These are phyloP conservation scores for Ophiocordyceps camponoti-saundersi DNA, from an alignment of 2,329 filamentous ascomycete species.

Conservation along the genomic window DNA sequence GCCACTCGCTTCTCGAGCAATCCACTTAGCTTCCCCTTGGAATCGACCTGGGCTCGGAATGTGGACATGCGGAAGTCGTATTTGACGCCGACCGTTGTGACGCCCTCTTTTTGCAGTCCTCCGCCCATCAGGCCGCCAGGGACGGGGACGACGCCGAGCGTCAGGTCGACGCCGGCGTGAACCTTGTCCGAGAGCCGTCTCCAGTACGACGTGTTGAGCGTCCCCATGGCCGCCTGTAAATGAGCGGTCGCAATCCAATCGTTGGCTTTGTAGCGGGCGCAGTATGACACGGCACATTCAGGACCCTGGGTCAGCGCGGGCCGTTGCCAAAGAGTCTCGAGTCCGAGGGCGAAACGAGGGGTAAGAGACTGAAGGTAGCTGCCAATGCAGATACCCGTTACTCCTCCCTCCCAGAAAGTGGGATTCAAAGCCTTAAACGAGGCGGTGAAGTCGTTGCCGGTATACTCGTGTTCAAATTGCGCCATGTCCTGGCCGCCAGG, in stretches of 20 bases:
- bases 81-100: constrained; percentile 85
- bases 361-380: constrained; percentile 93
- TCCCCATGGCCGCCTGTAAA: constrained; percentile 66
- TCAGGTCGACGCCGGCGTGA: constrained; percentile 89
- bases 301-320: constrained; percentile 68
- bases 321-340: constrained; percentile 91
- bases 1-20: constrained; percentile 92
- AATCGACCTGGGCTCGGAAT: constrained; percentile 92
- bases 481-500: constrained; percentile 72
- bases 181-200: constrained; percentile 82
- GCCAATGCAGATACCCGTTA: constrained; percentile 90
- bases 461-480: constrained; percentile 91
- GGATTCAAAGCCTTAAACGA: constrained; percentile 91
- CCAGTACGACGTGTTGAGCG: constrained; percentile 87
- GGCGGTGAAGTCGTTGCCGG: constrained; percentile 80
- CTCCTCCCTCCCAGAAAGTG: constrained; percentile 76
- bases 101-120: constrained; percentile 65
- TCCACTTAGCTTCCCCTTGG: constrained; percentile 82
- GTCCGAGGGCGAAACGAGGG: constrained; percentile 66
- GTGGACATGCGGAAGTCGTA: constrained; percentile 95
- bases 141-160: constrained; percentile 59
- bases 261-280: constrained; percentile 72
- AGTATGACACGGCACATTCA: constrained; percentile 83
- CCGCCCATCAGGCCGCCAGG: constrained; percentile 58
- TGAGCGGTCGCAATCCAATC: constrained; percentile 92